Percentiles rank a stretch among this genome's conserved stretches.
Conservation (phyloP, 768 basidiomycete species). For the Sarcomyxa edulis region DNA sequence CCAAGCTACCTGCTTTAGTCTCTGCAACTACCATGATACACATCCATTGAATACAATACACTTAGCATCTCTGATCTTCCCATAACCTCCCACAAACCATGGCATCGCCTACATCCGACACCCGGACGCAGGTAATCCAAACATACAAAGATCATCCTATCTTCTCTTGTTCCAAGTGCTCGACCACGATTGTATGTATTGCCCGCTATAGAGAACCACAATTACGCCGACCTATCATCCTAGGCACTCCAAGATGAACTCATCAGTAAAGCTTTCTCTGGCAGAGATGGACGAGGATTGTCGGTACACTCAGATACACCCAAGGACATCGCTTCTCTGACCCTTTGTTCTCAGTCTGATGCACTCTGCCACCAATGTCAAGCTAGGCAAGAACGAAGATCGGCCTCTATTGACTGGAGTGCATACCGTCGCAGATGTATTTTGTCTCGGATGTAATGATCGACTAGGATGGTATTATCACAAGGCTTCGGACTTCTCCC, state of each 20-base stretch:
- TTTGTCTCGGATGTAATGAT: constrained; percentile 74
- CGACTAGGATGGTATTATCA: constrained; percentile 82
- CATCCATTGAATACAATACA: too few species aligned
- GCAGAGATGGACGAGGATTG: constrained; percentile 80
- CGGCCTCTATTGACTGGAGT: constrained; percentile 72
- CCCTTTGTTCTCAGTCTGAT: constrained; percentile 60
- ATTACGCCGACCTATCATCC: constrained; percentile 1
- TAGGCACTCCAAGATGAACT: constrained; percentile 80
- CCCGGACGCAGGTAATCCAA: constrained; percentile 52
- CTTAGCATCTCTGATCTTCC: too few species aligned
- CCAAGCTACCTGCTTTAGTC: too few species aligned
- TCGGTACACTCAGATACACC: constrained; percentile 37
- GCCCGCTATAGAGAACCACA: background rate
- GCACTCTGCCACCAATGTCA: constrained; percentile 74
- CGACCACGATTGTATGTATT: constrained; percentile 59
- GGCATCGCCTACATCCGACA: constrained; percentile 34
- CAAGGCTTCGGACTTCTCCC: constrained; percentile 66
- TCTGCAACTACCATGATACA: too few species aligned
- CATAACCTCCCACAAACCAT: too few species aligned
- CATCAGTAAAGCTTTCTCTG: constrained; percentile 82
- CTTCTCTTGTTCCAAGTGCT: constrained; percentile 65
- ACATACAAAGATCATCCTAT: constrained; percentile 62
- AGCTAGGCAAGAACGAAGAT: constrained; percentile 69
- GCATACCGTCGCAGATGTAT: constrained; percentile 78
- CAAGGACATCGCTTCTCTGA: too few species aligned